Evolutionary conservation across 2,329 filamentous ascomycete genomes (phyloP).

Genomic region (Zarea fungicola): DNA sequence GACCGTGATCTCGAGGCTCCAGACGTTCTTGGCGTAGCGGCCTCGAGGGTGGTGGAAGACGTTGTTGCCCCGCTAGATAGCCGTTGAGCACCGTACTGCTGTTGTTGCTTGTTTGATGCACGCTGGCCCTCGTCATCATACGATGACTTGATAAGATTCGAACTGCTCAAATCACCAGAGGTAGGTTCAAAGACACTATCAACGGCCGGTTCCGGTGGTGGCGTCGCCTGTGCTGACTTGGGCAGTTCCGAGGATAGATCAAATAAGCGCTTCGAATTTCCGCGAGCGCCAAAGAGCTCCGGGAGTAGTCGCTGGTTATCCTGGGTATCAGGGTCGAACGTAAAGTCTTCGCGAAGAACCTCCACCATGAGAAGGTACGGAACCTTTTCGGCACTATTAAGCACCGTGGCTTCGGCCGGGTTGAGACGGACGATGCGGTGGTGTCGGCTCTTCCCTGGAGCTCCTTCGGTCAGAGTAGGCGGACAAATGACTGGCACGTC

Average conservation of each 20-base stretch:
- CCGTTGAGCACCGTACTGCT: slow-evolving; percentile 40
- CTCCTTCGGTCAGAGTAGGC: slow-evolving; percentile 65
- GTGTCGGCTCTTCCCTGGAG: slow-evolving; percentile 69
- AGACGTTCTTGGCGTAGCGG: slow-evolving; percentile 63
- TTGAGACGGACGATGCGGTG: slow-evolving; percentile 80
- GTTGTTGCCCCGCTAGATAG: slow-evolving; percentile 59
- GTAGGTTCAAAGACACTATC: slow-evolving; percentile 84
- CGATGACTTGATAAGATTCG: slow-evolving; percentile 58
- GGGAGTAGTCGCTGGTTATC: slow-evolving; percentile 65
- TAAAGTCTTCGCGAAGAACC: slow-evolving; percentile 74
- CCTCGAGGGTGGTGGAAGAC: slow-evolving; percentile 53
- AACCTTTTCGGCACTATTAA: slow-evolving; percentile 83
- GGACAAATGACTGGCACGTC: slow-evolving; percentile 80
- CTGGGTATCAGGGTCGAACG: slow-evolving; percentile 68
- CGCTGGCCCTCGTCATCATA: slow-evolving; percentile 42
- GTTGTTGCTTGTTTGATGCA: slow-evolving; percentile 23
- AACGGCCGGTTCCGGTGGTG: slow-evolving; percentile 38
- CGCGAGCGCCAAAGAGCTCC: slow-evolving; percentile 52
- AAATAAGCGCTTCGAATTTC: slow-evolving; percentile 56
- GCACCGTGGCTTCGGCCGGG: slow-evolving; percentile 75
- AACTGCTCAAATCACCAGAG: slow-evolving; percentile 71
- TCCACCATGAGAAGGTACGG: slow-evolving; percentile 83
- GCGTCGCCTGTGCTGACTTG: slow-evolving; percentile 38
- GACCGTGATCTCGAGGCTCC: slow-evolving; percentile 64
- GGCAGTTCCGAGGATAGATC: slow-evolving; percentile 63